Conservation (phyloP, 164 flowering plant genomes). For the Stephania yunnanensis region DNA sequence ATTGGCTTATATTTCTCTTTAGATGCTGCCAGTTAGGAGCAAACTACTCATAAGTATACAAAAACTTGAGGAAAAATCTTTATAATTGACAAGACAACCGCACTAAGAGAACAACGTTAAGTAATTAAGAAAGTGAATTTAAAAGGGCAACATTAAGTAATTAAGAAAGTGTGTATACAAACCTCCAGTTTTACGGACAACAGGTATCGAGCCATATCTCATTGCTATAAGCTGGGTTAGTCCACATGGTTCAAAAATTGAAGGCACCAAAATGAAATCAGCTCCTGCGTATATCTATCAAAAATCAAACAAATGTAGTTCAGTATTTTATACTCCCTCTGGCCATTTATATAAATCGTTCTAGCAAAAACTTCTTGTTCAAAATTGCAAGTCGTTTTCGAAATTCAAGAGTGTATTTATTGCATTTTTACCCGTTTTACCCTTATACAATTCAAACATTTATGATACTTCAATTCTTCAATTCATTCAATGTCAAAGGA, state of each 20-base stretch:
- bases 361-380: no score
- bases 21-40: background rate
- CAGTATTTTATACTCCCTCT: background rate
- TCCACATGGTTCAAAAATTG: slow-evolving; percentile 98
- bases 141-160: background rate
- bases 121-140: background rate
- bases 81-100: background rate
- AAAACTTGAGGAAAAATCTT: background rate
- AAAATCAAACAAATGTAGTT: slow-evolving; percentile 8
- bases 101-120: background rate
- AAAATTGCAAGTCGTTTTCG: no score
- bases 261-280: slow-evolving; percentile 90
- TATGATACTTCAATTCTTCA: no score
- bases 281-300: slow-evolving; percentile 90
- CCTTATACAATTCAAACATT: no score
- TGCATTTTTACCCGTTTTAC: no score
- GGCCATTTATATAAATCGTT: no score
- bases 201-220: slow-evolving; percentile 95
- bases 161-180: background rate
- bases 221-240: slow-evolving; percentile 90
- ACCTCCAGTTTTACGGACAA: slow-evolving; percentile 99
- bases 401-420: no score
- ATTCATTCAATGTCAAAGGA: no score
- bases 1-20: background rate
- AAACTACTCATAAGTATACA: background rate